Percentiles rank a stretch among this genome's conserved stretches.
These are phyloP conservation scores for Fagopyrum homotropicum DNA, from an alignment of 148 eudicot genomes.

Conservation along the genomic window DNA sequence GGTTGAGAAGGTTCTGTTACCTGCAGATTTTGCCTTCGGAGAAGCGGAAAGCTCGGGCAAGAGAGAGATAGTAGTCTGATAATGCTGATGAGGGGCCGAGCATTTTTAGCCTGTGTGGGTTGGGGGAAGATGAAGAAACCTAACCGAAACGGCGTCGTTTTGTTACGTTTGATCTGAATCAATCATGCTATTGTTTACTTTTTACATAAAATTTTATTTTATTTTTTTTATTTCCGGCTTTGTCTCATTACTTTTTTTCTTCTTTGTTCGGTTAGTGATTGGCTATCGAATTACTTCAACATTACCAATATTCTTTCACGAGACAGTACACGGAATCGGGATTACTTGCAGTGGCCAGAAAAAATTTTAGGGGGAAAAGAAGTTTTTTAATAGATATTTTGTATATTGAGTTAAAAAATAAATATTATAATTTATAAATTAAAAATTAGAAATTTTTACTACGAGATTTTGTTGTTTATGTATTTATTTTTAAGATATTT, in stretches of 20 bases:
- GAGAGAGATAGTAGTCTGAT: neutral
- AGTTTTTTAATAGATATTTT: too few species aligned
- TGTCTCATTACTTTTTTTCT: neutral
- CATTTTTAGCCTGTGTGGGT: constrained; percentile 9
- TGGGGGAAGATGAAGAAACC: constrained; percentile 4
- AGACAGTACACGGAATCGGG: too few species aligned
- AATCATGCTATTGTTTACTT: neutral
- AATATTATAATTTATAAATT: too few species aligned
- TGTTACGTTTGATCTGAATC: neutral
- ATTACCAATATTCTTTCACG: too few species aligned
- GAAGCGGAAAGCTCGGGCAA: constrained; percentile 9
- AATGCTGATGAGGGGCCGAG: neutral
- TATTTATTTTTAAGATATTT: too few species aligned
- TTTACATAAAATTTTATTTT: neutral
- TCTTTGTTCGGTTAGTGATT: neutral
- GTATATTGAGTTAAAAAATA: too few species aligned
- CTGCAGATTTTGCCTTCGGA: constrained; percentile 6
- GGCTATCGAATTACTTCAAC: neutral
- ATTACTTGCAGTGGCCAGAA: too few species aligned
- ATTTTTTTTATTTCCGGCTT: neutral
- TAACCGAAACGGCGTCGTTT: constrained; percentile 12
- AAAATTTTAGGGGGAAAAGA: too few species aligned
- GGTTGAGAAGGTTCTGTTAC: constrained; percentile 11
- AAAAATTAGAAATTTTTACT: too few species aligned
- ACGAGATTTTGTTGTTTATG: too few species aligned